These are phyloP conservation scores for Didymella keratinophila DNA, from an alignment of 2,329 filamentous ascomycete genomes.

Conservation along the genomic window DNA sequence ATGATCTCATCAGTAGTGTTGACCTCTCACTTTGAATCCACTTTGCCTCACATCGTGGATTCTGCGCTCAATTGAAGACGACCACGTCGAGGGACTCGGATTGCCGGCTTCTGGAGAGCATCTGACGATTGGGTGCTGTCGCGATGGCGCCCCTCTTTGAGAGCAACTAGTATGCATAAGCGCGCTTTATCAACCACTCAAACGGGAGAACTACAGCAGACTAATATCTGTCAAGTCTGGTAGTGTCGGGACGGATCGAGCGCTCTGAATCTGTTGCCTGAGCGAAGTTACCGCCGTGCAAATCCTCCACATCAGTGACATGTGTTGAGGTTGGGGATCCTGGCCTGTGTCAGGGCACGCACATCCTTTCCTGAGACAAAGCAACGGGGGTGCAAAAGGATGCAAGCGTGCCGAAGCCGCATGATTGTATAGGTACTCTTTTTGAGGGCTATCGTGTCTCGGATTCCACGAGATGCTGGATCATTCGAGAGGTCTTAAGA, in stretches of 20 bases:
- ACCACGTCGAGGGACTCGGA: slow-evolving; percentile 32
- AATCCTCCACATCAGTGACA: slow-evolving; percentile 16
- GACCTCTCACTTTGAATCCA: slow-evolving; percentile 11
- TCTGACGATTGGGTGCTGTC: slow-evolving; percentile 25
- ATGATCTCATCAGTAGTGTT: slow-evolving; percentile 35
- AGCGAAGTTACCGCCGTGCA: slow-evolving; percentile 40
- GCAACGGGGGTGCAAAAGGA: slow-evolving; percentile 15
- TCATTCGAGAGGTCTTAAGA: slow-evolving; percentile 20
- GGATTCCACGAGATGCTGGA: slow-evolving; percentile 24
- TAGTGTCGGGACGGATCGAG: slow-evolving; percentile 45
- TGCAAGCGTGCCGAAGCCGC: slow-evolving; percentile 19
- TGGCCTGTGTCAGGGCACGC: slow-evolving; percentile 18
- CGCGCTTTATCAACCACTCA: slow-evolving; percentile 40
- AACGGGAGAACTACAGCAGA: slow-evolving; percentile 15
- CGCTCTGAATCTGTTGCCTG: slow-evolving; percentile 35
- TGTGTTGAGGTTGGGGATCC: slow-evolving; percentile 22
- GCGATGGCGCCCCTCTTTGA: slow-evolving; percentile 31
- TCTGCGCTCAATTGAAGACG: slow-evolving; percentile 28
- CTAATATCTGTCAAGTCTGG: slow-evolving; percentile 31
- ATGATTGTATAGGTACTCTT: slow-evolving; percentile 21
- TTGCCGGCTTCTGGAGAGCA: slow-evolving; percentile 15
- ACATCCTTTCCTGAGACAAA: slow-evolving; percentile 13
- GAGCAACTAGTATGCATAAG: slow-evolving; percentile 34
- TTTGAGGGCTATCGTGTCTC: slow-evolving; percentile 17
- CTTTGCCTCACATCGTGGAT: slow-evolving; percentile 10